Conservation (phyloP, 805 yeast species). For the Candida golubevii region DNA sequence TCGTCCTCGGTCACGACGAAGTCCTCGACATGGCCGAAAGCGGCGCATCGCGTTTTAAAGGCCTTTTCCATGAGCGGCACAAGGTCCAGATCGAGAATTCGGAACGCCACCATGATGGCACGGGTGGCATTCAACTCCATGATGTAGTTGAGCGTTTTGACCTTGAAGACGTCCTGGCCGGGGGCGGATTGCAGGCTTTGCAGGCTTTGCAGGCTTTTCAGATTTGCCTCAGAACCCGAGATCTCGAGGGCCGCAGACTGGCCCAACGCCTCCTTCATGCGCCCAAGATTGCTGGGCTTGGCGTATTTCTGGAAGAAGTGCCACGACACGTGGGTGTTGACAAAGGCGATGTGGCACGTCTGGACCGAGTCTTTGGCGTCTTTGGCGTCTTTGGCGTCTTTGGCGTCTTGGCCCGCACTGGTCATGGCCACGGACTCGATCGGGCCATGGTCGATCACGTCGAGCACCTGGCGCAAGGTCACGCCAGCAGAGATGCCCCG, state of each 20-base stretch:
- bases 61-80: constrained; percentile 17
- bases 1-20: constrained; percentile 19
- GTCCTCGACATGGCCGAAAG: constrained; percentile 41
- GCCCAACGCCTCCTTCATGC: constrained; percentile 22
- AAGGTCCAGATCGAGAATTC: constrained; percentile 8
- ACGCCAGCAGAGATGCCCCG: constrained; percentile 25
- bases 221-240: constrained; percentile 17
- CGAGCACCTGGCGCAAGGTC: constrained; percentile 33
- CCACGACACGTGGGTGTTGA: constrained; percentile 31
- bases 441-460: constrained; percentile 53
- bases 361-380: constrained; percentile 17
- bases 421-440: constrained; percentile 46
- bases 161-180: constrained; percentile 22
- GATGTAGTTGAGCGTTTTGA: constrained; percentile 39
- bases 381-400: background rate
- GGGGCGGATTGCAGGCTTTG: constrained; percentile 14
- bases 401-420: background rate
- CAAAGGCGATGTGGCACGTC: constrained; percentile 34
- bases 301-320: constrained; percentile 31
- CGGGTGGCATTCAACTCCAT: constrained; percentile 38
- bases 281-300: constrained; percentile 24
- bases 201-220: constrained; percentile 2
- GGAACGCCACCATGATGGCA: constrained; percentile 20
- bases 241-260: constrained; percentile 28
- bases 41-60: constrained; percentile 28